These are phyloP conservation scores for Dipodascopsis uninucleata DNA, from an alignment of 805 yeast genomes.

Conservation along the genomic window DNA sequence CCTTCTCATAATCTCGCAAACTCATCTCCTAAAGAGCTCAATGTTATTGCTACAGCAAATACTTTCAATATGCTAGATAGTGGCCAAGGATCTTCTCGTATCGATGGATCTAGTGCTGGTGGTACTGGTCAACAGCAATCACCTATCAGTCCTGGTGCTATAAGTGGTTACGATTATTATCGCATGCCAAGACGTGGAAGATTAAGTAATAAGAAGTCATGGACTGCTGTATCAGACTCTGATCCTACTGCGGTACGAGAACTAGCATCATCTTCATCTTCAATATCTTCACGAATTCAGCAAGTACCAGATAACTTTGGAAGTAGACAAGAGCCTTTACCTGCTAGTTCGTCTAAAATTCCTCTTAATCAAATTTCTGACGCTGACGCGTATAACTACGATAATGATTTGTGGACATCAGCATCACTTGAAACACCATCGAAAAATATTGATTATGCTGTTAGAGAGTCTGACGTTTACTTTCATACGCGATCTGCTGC, in stretches of 20 bases:
- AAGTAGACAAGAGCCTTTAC: too few relatives aligned
- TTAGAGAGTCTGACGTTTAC: constrained; percentile 58
- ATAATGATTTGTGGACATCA: constrained; percentile 9
- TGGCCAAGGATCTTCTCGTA: too few relatives aligned
- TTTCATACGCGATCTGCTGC: constrained; percentile 12
- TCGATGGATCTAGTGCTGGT: too few relatives aligned
- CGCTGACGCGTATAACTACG: constrained; percentile 3
- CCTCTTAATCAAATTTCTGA: constrained; percentile 1
- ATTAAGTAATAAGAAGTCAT: constrained; percentile 1
- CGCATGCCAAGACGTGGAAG: constrained; percentile 23
- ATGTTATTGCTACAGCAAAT: too few relatives aligned
- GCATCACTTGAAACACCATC: not conserved
- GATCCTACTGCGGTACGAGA: too few relatives aligned
- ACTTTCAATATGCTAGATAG: too few relatives aligned
- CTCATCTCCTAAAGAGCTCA: too few relatives aligned
- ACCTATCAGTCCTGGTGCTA: constrained; percentile 17
- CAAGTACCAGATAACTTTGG: too few relatives aligned
- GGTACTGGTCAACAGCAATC: constrained; percentile 6
- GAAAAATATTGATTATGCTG: constrained; percentile 47
- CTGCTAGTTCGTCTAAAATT: not conserved
- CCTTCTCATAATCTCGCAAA: too few relatives aligned
- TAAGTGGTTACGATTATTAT: constrained; percentile 18
- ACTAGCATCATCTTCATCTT: too few relatives aligned
- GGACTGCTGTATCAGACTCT: constrained; percentile 1
- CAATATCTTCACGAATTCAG: too few relatives aligned